Conservation (phyloP, 2,329 filamentous ascomycete genomes). For the Didymosphaeria variabile region DNA sequence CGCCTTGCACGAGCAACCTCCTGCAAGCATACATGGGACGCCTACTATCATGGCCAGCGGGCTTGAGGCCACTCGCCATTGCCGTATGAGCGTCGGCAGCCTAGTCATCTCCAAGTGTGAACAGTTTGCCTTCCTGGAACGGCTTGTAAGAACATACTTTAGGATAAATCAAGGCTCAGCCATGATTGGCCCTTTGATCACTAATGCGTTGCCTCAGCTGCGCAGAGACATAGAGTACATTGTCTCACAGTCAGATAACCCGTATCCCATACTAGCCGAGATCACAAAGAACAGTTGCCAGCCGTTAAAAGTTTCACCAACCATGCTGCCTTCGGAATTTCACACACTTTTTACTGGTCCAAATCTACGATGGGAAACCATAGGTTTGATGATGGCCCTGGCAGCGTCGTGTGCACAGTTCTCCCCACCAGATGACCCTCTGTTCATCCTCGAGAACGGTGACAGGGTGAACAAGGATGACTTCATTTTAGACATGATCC, state of each 20-base stretch:
- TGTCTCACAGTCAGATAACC: slow-evolving; percentile 25
- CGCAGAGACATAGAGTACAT: slow-evolving; percentile 41
- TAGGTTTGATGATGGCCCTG: slow-evolving; percentile 41
- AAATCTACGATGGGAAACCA: slow-evolving; percentile 46
- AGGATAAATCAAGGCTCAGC: slow-evolving; percentile 34
- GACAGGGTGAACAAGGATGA: slow-evolving; percentile 40
- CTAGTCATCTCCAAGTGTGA: slow-evolving; percentile 40
- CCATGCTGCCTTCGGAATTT: slow-evolving; percentile 43
- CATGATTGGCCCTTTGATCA: slow-evolving; percentile 40
- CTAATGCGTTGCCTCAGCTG: slow-evolving; percentile 43
- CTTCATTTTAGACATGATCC: slow-evolving; percentile 46
- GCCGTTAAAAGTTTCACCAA: slow-evolving; percentile 42
- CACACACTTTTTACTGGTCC: slow-evolving; percentile 45
- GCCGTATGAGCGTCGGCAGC: slow-evolving; percentile 39
- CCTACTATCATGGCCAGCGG: slow-evolving; percentile 27
- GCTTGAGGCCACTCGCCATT: slow-evolving; percentile 36
- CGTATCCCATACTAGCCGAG: slow-evolving; percentile 36
- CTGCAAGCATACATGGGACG: slow-evolving; percentile 33
- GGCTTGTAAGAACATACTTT: slow-evolving; percentile 39
- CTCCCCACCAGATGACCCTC: slow-evolving; percentile 39
- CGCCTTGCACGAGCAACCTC: slow-evolving; percentile 41
- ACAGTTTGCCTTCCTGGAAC: slow-evolving; percentile 43
- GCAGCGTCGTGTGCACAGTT: slow-evolving; percentile 43
- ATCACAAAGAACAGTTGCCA: slow-evolving; percentile 44
- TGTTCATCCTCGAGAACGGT: slow-evolving; percentile 45